Evolutionary conservation across 345 rosid species (phyloP).

Genomic region (Melaleuca quinquenervia): DNA sequence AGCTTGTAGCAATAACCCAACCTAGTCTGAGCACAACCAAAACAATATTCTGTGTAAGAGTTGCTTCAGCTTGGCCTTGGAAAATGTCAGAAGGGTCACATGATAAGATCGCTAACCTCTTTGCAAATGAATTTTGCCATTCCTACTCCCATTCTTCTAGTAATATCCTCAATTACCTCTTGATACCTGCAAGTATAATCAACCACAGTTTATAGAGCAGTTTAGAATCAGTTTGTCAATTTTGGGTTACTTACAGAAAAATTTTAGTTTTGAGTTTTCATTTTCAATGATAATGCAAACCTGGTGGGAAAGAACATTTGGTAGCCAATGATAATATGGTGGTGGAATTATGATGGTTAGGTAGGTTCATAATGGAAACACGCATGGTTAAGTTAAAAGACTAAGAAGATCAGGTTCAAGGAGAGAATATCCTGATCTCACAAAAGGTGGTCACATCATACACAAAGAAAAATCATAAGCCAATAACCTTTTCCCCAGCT

Average conservation of each 20-base stretch:
- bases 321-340: neutral
- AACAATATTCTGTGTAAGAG: neutral
- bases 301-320: neutral
- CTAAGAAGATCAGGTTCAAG: neutral
- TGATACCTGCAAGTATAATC: slow-evolving; percentile 41
- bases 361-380: neutral
- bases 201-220: no score
- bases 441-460: neutral
- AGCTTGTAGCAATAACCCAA: neutral
- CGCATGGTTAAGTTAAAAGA: neutral
- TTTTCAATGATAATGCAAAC: neutral
- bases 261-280: neutral
- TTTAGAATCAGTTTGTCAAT: neutral
- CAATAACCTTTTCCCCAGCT: slow-evolving; percentile 62
- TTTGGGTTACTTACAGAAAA: neutral
- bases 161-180: slow-evolving; percentile 70
- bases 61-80: neutral
- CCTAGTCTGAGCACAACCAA: neutral
- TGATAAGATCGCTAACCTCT: slow-evolving; percentile 43
- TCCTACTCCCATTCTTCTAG: slow-evolving; percentile 85
- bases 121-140: slow-evolving; percentile 85
- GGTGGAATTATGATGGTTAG: neutral
- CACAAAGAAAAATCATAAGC: neutral
- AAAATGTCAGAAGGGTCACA: neutral
- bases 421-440: neutral